Conservation (phyloP, 345 rosid species). For the Salix viminalis region DNA sequence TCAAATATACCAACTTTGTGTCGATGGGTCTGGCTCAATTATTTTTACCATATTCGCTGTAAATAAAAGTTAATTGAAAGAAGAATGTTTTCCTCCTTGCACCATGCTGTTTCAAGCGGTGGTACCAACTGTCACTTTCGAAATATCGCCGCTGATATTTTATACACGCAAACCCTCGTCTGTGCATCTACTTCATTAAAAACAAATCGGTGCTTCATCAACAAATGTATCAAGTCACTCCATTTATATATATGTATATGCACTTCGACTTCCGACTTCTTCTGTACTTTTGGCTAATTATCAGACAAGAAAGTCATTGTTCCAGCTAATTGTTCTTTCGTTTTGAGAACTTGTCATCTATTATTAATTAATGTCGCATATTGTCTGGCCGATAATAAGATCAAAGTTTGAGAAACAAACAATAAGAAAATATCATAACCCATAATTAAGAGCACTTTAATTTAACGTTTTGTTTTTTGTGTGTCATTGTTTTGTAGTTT, state of each 20-base stretch:
- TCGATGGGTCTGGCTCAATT: neutral
- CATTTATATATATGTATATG: no score
- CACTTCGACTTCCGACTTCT: neutral
- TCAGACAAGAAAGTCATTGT: neutral
- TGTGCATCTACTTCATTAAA: neutral
- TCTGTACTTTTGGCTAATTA: neutral
- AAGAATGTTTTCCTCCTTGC: neutral
- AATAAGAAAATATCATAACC: no score
- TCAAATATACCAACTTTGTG: neutral
- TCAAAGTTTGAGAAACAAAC: no score
- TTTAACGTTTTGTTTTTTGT: no score
- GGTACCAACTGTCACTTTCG: neutral
- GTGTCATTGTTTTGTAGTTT: no score
- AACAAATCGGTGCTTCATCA: neutral
- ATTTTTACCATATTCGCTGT: neutral
- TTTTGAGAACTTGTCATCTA: neutral
- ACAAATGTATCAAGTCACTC: neutral
- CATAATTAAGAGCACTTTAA: no score
- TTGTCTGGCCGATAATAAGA: no score
- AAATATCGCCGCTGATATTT: neutral
- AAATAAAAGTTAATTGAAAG: neutral
- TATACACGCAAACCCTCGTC: no score
- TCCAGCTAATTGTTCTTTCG: neutral
- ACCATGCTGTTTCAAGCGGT: neutral
- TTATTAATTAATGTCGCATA: no score